phyloP scores from a whole-genome alignment of 257 asterid genomes.

The Nicotiana otophora region DNA sequence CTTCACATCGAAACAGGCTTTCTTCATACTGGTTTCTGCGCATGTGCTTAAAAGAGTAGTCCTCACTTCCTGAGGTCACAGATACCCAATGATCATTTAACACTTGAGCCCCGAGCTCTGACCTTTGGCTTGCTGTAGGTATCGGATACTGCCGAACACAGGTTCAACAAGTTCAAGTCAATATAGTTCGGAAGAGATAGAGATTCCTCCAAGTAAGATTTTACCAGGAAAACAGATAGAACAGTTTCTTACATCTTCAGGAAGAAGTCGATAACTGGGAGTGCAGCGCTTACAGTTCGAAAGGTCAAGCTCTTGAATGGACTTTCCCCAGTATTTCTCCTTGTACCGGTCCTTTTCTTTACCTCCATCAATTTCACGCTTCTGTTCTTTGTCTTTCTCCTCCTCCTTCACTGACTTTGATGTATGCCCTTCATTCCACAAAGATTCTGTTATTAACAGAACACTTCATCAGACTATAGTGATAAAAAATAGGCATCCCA shows the following conservation, averaged over 20 bases:
- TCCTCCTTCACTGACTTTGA: conserved; percentile 49
- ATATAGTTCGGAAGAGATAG: not conserved
- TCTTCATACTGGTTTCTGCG: conserved; percentile 44
- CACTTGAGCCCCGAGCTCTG: conserved; percentile 72
- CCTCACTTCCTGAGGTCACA: conserved; percentile 47
- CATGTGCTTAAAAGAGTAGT: conserved; percentile 44
- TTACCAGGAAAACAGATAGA: not conserved
- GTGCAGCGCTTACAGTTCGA: conserved; percentile 30
- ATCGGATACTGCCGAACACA: conserved; percentile 56
- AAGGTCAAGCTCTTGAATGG: conserved; percentile 29
- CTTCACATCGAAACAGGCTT: conserved; percentile 38
- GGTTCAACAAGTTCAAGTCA: not conserved
- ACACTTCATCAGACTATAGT: conserved; percentile 3
- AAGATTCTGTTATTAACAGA: conserved; percentile 37
- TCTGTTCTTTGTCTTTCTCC: conserved; percentile 58
- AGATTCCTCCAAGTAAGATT: not conserved
- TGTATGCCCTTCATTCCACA: conserved; percentile 62
- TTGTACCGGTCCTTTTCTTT: conserved; percentile 58
- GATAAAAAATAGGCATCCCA: conserved; percentile 22
- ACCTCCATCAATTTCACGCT: conserved; percentile 47
- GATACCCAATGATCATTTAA: conserved; percentile 78
- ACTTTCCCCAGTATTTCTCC: conserved; percentile 46
- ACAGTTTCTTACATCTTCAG: conserved; percentile 30
- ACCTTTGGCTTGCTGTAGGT: conserved; percentile 64
- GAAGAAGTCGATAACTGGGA: conserved; percentile 51